Conservation (phyloP, 805 yeast species). For the Lachancea fermentati region DNA sequence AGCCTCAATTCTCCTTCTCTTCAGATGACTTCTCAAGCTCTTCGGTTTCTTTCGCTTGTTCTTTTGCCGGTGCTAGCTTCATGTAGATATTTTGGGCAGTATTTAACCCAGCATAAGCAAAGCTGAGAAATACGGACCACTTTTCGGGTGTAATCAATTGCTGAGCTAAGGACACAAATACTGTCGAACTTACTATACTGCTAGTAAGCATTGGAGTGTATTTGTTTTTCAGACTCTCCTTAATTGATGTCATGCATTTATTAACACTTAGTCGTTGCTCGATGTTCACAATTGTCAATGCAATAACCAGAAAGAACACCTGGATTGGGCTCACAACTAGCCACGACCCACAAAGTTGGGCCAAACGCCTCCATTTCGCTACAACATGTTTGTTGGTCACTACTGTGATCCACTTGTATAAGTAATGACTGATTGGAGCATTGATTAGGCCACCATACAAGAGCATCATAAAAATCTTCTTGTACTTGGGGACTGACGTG, state of each 20-base stretch:
- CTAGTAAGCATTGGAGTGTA: constrained; percentile 17
- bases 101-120: constrained; percentile 19
- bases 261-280: constrained; percentile 7
- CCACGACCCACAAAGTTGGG: constrained; percentile 18
- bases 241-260: constrained; percentile 5
- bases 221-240: constrained; percentile 10
- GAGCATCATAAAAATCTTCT: constrained; percentile 15
- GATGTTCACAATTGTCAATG: constrained; percentile 16
- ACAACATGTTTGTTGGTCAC: constrained; percentile 10
- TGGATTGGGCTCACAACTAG: constrained; percentile 20
- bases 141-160: constrained; percentile 17
- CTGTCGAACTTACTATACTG: constrained; percentile 17
- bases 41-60: too few relatives aligned
- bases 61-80: too few relatives aligned
- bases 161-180: constrained; percentile 21
- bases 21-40: not conserved
- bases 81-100: constrained; percentile 22
- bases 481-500: constrained; percentile 9
- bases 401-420: constrained; percentile 16
- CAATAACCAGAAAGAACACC: constrained; percentile 16
- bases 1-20: too few relatives aligned
- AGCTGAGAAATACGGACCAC: constrained; percentile 24
- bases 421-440: constrained; percentile 23
- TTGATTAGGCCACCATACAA: constrained; percentile 21
- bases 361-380: constrained; percentile 12